Conservation (phyloP, 768 basidiomycete genomes). For the Suillus decipiens region DNA sequence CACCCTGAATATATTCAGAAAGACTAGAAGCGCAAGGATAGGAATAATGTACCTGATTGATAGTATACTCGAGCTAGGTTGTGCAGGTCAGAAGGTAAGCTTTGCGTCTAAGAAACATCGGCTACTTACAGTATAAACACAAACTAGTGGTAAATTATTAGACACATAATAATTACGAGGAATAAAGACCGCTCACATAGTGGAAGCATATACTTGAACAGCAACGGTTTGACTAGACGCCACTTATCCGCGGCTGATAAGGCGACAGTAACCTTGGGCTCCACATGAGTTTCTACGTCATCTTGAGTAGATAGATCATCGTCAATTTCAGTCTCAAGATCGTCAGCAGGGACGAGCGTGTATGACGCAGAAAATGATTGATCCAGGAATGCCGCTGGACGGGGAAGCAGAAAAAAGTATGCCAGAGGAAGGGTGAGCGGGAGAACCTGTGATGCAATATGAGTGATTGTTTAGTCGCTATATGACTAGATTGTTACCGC, state of each 20-base stretch:
- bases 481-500: constrained; percentile 50
- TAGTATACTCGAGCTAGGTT: constrained; percentile 85
- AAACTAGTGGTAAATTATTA: constrained; percentile 39
- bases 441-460: constrained; percentile 54
- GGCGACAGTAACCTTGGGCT: constrained; percentile 47
- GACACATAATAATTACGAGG: constrained; percentile 11
- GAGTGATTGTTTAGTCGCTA: constrained; percentile 3
- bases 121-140: constrained; percentile 58
- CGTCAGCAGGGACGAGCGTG: constrained; percentile 38
- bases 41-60: constrained; percentile 66
- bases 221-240: constrained; percentile 74
- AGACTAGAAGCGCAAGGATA: neutral
- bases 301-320: constrained; percentile 19
- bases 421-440: constrained; percentile 79
- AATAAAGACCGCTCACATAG: constrained; percentile 60
- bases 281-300: constrained; percentile 28
- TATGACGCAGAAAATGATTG: constrained; percentile 39
- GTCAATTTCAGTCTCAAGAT: constrained; percentile 21
- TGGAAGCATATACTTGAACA: constrained; percentile 89
- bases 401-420: constrained; percentile 79
- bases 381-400: constrained; percentile 49
- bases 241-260: constrained; percentile 79
- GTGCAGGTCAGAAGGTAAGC: constrained; percentile 29
- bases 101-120: neutral
- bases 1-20: constrained; percentile 52